Evolutionary conservation across 176 grass and related monocot species (phyloP).

Genomic region (Musa beccarii): DNA sequence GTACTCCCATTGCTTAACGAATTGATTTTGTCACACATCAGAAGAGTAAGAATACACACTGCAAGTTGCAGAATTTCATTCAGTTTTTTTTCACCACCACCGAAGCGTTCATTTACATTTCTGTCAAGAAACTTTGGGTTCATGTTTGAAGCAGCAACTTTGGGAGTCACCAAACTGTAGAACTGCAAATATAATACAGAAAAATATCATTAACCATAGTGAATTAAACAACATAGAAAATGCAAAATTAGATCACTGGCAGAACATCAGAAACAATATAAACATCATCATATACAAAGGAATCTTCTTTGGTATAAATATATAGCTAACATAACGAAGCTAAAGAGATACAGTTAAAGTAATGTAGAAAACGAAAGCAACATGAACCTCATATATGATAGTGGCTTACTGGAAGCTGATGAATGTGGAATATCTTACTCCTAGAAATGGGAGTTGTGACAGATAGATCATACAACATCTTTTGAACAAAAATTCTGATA

Average conservation of each 20-base stretch:
- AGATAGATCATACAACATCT: too few relatives aligned
- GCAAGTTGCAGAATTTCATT: conserved; percentile 98
- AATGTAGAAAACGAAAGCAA: too few relatives aligned
- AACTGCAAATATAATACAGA: conserved; percentile 45
- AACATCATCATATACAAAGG: not conserved
- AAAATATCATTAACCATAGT: conserved; percentile 13
- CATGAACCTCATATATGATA: too few relatives aligned
- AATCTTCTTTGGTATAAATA: too few relatives aligned
- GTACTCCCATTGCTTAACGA: too few relatives aligned
- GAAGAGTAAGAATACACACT: conserved; percentile 33
- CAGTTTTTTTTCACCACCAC: conserved; percentile 92
- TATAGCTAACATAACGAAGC: too few relatives aligned
- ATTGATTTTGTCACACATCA: not conserved
- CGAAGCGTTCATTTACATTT: conserved; percentile 97
- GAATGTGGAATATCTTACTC: too few relatives aligned
- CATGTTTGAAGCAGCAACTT: conserved; percentile 69
- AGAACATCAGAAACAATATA: not conserved
- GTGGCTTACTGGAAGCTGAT: too few relatives aligned
- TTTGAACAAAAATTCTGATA: too few relatives aligned
- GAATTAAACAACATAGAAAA: not conserved
- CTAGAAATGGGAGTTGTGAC: too few relatives aligned
- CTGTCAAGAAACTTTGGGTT: conserved; percentile 68
- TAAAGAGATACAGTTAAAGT: too few relatives aligned
- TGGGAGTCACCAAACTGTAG: conserved; percentile 54
- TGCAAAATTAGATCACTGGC: not conserved